Evolutionary conservation across 1,284 basidiomycete genomes (phyloP), one percentile per base, ranked within the genome.

Genomic region (Schizopora paradoxa): DNA sequence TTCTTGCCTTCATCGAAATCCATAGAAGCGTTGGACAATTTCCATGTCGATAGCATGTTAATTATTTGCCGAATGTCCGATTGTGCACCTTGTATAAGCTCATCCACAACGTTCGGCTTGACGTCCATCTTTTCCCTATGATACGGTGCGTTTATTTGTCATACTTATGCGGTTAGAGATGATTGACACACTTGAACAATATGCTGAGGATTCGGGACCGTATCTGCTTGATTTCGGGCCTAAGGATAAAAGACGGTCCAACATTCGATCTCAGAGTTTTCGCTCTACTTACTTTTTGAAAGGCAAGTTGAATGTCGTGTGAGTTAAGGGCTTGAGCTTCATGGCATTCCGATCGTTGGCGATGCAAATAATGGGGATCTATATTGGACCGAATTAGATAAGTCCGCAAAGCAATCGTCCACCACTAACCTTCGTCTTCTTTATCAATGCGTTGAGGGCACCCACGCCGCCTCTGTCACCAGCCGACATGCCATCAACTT

Each of bases 31-130:
- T 74, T 81, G 11, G 85, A 85, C 18, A 93, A 67, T 61, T 85
- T 91, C 90, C 91, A 99, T 0, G 94, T 98, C 7, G 94, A 95
- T 5, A 99, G 73, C 92, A 99, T 98, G 62, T 98, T 99, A 54
- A 98, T 70, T 4, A 99, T 90, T 60, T 95, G 91, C 4, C 95
- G 87, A 49, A 99, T 95, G 64, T 99, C 95, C 2, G 91, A 93
- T 56, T 96, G 90, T 7, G 92, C 77, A 5, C 94, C 88, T 6
- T 72, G 67, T 51, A 99, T 79, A 22, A 99, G 84, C 61, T 96
- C 89, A 58, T 98, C 95, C 38, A 99, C 72, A 28, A 95, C 95
- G 49, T 91, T 91, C 1, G 82, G 78, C 0, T 90, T 86, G 23
- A 98, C 73, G 66, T 92, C 91, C 77, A 99, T 77, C 58, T 91